Conservation (phyloP, 176 grass and related monocot genomes). For the Puccinellia tenuiflora region DNA sequence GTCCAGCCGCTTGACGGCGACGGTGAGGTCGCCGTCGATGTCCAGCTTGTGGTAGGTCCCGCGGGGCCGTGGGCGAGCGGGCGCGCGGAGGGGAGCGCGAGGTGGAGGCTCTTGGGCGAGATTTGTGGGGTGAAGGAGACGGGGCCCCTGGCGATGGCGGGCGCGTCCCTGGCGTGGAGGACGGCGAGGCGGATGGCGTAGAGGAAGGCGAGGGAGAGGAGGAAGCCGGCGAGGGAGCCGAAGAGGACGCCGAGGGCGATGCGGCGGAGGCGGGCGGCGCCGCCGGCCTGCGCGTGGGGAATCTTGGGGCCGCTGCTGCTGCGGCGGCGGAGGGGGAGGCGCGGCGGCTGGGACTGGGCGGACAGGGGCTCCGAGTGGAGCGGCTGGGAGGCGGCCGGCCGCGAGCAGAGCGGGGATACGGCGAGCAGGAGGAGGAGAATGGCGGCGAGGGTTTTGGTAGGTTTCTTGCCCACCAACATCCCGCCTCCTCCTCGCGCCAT, state of each 20-base stretch:
- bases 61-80: conserved; percentile 38
- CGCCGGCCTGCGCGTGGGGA: conserved; percentile 40
- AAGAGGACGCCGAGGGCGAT: conserved; percentile 81
- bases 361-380: conserved; percentile 65
- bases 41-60: conserved; percentile 70
- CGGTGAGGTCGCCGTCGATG: conserved; percentile 60
- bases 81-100: conserved; percentile 46
- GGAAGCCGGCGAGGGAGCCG: conserved; percentile 74
- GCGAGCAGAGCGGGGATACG: conserved; percentile 31
- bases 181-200: conserved; percentile 63
- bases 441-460: conserved; percentile 53
- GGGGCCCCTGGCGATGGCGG: conserved; percentile 60
- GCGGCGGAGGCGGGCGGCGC: conserved; percentile 45
- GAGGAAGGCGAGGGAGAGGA: conserved; percentile 68
- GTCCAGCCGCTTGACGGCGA: conserved; percentile 66
- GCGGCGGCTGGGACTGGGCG: conserved; percentile 16
- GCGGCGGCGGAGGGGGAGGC: conserved; percentile 4
- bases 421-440: conserved; percentile 34
- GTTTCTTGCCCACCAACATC: conserved; percentile 44
- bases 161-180: conserved; percentile 60
- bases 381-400: conserved; percentile 31
- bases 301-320: conserved; percentile 26
- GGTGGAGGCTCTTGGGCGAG: conserved; percentile 60
- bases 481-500: conserved; percentile 28
- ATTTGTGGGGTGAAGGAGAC: conserved; percentile 89